Percentiles rank a stretch among this genome's conserved stretches.
phyloP scores from a whole-genome alignment of 495 filamentous ascomycete species.

The Penicillium atrosanguineum region DNA sequence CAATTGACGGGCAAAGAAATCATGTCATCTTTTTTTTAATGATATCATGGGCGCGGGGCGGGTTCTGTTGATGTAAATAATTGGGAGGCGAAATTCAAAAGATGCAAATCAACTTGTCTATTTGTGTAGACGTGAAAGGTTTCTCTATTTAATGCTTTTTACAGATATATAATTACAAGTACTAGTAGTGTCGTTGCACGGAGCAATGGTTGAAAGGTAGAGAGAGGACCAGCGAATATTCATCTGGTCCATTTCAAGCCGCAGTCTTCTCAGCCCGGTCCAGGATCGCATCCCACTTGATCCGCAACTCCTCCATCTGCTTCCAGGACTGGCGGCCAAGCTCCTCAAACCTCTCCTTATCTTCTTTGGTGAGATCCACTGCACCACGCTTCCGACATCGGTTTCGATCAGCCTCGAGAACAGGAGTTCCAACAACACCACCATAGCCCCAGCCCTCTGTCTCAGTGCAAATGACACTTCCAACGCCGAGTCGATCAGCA shows the following conservation, averaged over 20 bases:
- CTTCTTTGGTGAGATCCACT: constrained; percentile 59
- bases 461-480: constrained; percentile 66
- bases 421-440: constrained; percentile 56
- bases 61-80: constrained; percentile 43
- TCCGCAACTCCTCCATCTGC: constrained; percentile 79
- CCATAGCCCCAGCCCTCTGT: constrained; percentile 83
- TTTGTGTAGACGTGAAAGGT: constrained; percentile 1
- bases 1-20: constrained; percentile 21
- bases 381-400: constrained; percentile 56
- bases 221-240: background rate
- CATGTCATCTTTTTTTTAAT: constrained; percentile 28
- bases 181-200: background rate
- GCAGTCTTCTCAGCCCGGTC: constrained; percentile 34
- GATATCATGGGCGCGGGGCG: constrained; percentile 27
- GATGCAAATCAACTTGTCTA: constrained; percentile 12
- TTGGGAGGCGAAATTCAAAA: constrained; percentile 18
- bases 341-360: constrained; percentile 68
- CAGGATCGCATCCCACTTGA: constrained; percentile 69
- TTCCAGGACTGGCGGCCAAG: constrained; percentile 72
- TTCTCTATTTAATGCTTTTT: constrained; percentile 1
- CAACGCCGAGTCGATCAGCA: constrained; percentile 53
- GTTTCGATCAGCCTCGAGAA: constrained; percentile 43
- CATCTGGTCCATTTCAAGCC: constrained; percentile 6
- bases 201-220: background rate
- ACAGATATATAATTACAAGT: constrained; percentile 3